phyloP scores from a whole-genome alignment of 2,329 filamentous ascomycete species.

The Raffaelea albimanens region DNA sequence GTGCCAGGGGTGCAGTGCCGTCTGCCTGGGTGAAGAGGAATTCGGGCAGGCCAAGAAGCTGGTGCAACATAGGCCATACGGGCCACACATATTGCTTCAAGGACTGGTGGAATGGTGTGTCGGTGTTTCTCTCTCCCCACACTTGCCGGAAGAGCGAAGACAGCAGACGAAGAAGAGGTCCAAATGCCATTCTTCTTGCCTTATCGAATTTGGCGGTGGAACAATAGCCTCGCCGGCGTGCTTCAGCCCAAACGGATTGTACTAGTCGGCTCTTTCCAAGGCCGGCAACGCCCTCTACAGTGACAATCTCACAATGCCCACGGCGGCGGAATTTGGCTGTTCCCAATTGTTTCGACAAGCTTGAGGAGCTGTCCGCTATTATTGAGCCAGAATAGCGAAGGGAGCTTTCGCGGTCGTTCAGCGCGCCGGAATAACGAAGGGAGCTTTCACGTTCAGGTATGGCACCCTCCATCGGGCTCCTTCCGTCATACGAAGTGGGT shows the following conservation, averaged over 20 bases:
- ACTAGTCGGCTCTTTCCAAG: conserved; percentile 58
- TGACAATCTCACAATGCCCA: conserved; percentile 55
- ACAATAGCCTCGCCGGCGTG: conserved; percentile 52
- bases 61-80: conserved; percentile 55
- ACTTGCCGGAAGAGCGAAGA: conserved; percentile 59
- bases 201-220: conserved; percentile 59
- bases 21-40: conserved; percentile 43
- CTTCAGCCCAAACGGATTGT: conserved; percentile 52
- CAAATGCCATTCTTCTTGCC: conserved; percentile 50
- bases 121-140: conserved; percentile 56
- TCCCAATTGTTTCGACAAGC: conserved; percentile 44
- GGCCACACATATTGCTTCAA: conserved; percentile 54
- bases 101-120: conserved; percentile 52
- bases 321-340: conserved; percentile 49
- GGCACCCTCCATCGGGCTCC: conserved; percentile 35
- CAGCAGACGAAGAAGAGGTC: conserved; percentile 53
- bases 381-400: conserved; percentile 27
- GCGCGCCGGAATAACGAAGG: not conserved
- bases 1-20: conserved; percentile 14
- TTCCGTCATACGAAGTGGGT: conserved; percentile 39
- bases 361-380: conserved; percentile 34
- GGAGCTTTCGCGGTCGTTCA: conserved; percentile 27
- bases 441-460: conserved; percentile 13
- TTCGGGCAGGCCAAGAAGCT: conserved; percentile 54
- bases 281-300: conserved; percentile 51